Conservation (phyloP, 768 basidiomycete genomes). For the Macrolepiota dolichaula region DNA sequence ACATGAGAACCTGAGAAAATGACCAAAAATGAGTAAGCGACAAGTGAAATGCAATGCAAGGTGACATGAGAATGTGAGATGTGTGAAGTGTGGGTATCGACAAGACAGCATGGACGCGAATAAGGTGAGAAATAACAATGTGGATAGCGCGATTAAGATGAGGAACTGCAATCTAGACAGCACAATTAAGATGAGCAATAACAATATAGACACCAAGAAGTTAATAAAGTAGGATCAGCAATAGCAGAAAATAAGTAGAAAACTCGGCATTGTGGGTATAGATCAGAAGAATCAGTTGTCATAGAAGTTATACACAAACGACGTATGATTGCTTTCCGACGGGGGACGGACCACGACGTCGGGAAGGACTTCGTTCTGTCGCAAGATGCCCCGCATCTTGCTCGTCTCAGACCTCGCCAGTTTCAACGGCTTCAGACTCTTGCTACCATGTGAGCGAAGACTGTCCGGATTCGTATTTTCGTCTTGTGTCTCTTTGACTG, state of each 20-base stretch:
- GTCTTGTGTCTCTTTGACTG: slow-evolving; percentile 25
- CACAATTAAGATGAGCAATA: background rate
- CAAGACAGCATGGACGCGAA: background rate
- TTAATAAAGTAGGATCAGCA: slow-evolving; percentile 5
- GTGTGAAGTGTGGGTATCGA: background rate
- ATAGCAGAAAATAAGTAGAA: slow-evolving; percentile 9
- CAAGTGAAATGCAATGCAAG: slow-evolving; percentile 11
- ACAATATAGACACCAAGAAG: background rate
- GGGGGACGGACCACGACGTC: slow-evolving; percentile 62
- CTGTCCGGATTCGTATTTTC: slow-evolving; percentile 37
- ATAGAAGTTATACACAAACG: slow-evolving; percentile 42
- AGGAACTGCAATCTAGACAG: background rate
- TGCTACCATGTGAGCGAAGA: slow-evolving; percentile 30
- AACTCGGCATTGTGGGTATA: slow-evolving; percentile 10
- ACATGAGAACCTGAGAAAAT: slow-evolving; percentile 10
- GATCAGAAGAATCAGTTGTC: slow-evolving; percentile 24
- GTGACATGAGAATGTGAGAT: background rate
- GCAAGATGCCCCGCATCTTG: slow-evolving; percentile 55
- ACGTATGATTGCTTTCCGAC: slow-evolving; percentile 44
- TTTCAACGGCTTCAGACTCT: slow-evolving; percentile 55
- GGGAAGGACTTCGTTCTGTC: slow-evolving; percentile 54
- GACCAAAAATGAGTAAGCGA: slow-evolving; percentile 1
- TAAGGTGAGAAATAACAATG: background rate
- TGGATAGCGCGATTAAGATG: background rate
- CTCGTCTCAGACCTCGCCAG: slow-evolving; percentile 62